Base-by-base conservation (phyloP, 2,329 filamentous ascomycete genomes). In the Colletotrichum abscissum region DNA sequence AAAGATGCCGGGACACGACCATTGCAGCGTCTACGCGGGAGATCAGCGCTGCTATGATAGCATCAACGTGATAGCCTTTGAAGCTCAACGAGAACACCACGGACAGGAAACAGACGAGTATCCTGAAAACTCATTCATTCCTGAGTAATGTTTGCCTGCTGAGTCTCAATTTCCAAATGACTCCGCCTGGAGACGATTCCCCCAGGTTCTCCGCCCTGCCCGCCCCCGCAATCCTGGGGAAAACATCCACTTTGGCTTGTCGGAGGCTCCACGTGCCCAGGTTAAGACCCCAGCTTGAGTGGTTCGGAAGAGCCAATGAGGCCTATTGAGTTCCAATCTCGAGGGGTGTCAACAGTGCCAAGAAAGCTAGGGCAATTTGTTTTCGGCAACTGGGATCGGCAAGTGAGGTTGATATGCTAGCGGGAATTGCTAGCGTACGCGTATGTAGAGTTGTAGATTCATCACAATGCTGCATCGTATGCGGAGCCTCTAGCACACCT, bases 301-400 rank as follows among this genome's bases (percentile, higher is more conserved):
- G 57, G 22, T 6, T 30, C 7, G 14, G 19, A 19, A 38, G 16
- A 14, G 28, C 70, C 70, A 73, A 73, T 73, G 62, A 56, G 55
- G 7, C 46, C 7, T 14, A 9, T 19, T 52, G 22, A n/a, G 58
- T 65, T 70, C 49, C 55, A 62, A 60, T 42, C 26, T 33, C n/a
- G 46, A 38, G 33, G 57, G 49, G 70, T 49, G 30, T 69, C 54
- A 54, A 55, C 28, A 54, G n/a, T 54, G 60, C 70, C 70, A 73
- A 73, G 60, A 11, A n/a, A 19, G 22, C 54, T 19, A 30, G 67
- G 56, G 28, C 35, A 65, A 26, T 26, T 70, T 46, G 55, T 65
- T 60, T 73, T 73, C 70, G 70, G 70, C 70, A 73, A 56, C 59
- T 73, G 60, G 67, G 42, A 57, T 66, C 70, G 70, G 70, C 70